Base-by-base conservation (phyloP, 306 rosid species). In the Pyrus bretschneideri region DNA sequence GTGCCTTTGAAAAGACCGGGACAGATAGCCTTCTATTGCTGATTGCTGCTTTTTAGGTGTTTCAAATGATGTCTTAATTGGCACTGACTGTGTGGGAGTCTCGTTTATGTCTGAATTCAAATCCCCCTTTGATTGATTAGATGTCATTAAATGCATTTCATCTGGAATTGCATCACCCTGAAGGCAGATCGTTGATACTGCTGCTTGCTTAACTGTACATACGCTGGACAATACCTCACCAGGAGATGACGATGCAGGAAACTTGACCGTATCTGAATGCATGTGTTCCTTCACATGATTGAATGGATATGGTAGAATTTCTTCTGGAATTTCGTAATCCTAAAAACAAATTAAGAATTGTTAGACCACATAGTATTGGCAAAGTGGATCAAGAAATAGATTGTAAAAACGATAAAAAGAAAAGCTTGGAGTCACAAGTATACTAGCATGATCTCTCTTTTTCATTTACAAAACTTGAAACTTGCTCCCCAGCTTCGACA, bases 311-410 rank as follows among this genome's bases (percentile, higher is more conserved):
- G 99, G 99, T 86, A 95, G 76, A 23, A 19, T 38, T 69, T 67
- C 93, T 82, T 82, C 89, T 23, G 99, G 99, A 81, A 95, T 79
- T 79, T 90, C 97, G 74, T 76, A 78, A 78, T 67, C 89, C 99
- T 92, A 49, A n/a, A 87, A 17, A 45, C 27, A 77, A 60, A 82
- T 76, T 59, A 75, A 76, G 27, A 52, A 49, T 11, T 19, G 69
- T 83, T 58, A 82, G 82, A 75, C 54, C 29, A 82, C 73, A 52
- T 30, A 46, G 73, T 35, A 59, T 8, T 52, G 6, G 33, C 75
- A 68, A 35, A 60, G 3, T 17, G 21, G 59, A 9, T 42, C 49
- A 67, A 46, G 22, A 71, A 27, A 29, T 59, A 68, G 21, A 59
- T 2, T 25, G 11, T 1, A 11, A 11, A n/a, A 10, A 63, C 9